Base-by-base conservation (phyloP, 1,284 basidiomycete genomes). In the Trichosporon sp. region DNA sequence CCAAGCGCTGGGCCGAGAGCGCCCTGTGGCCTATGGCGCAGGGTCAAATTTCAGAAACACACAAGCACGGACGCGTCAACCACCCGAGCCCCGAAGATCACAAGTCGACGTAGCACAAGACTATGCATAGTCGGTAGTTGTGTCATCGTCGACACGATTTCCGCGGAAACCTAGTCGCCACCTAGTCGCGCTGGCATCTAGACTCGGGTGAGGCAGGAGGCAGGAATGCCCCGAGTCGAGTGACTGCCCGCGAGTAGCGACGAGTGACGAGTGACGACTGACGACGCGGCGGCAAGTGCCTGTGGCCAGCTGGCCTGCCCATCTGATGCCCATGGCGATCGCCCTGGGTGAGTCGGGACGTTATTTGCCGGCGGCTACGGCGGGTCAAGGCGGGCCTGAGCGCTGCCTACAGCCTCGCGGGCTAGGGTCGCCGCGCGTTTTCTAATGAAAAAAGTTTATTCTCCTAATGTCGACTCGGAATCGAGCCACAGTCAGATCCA, bases 361-460 rank as follows among this genome's bases (percentile, higher is more conserved):
- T 60, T 31, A 60, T 60, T 60, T 60, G 56, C 56, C 56, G 56
- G 56, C 56, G 56, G 56, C 56, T n/a, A n/a, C 15, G 56, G 12
- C 7, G 6, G 18, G 29, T 12, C 34, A 34, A 12, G 34, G 34
- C 34, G 12, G 34, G 34, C 6, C 34, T 34, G 34, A 34, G n/a
- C n/a, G n/a, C 34, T 5, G 34, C 6, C 34, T 34, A 12, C 5
- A 47, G 7, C 11, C 47, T 21, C 21, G 9, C n/a, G 47, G 47
- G 47, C 23, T 51, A 21, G 23, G 21, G 47, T 51, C 47, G 18
- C 21, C 47, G 47, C 47, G 47, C 47, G 47, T 25, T 25, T 51
- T 51, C 47, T 51, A 51, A 51, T 51, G 47, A 51, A 21, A 51
- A 51, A 51, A 51, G 47, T 51, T 51, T 51, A 25, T 25, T 51